These are phyloP conservation scores for Tricholoma matsutake DNA, from an alignment of 768 basidiomycete species.

Conservation along the genomic window DNA sequence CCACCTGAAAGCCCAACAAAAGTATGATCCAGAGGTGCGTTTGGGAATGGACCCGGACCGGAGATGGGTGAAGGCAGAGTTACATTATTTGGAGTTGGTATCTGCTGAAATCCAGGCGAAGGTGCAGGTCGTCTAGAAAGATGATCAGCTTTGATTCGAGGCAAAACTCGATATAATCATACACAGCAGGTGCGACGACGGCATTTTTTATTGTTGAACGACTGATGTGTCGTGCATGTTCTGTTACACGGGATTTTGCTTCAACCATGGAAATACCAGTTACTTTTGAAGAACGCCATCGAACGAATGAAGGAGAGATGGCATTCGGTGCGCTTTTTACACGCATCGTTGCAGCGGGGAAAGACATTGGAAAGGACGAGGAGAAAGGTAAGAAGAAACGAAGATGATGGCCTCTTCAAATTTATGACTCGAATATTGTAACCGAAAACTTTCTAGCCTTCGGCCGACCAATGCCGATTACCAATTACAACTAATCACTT, in stretches of 20 bases:
- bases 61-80: conserved; percentile 30
- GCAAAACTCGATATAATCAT: conserved; percentile 12
- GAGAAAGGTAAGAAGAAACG: neutral
- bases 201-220: conserved; percentile 61
- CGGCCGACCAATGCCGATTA: conserved; percentile 2
- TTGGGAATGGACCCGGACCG: conserved; percentile 40
- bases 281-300: conserved; percentile 51
- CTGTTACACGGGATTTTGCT: conserved; percentile 76
- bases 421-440: conserved; percentile 1
- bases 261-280: conserved; percentile 58
- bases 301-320: conserved; percentile 31
- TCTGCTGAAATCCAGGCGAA: conserved; percentile 49
- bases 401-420: neutral
- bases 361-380: conserved; percentile 34
- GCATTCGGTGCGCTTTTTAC: conserved; percentile 32
- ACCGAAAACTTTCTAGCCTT: neutral
- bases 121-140: conserved; percentile 56
- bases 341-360: conserved; percentile 42
- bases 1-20: conserved; percentile 96
- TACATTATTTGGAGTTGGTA: conserved; percentile 33
- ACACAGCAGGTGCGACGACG: conserved; percentile 61
- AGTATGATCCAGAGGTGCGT: conserved; percentile 64
- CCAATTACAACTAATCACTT: neutral
- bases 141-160: neutral
- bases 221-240: conserved; percentile 74